Evolutionary conservation across 1,284 basidiomycete species (phyloP), one percentile per base, ranked within the genome.

Genomic region (Anthracocystis panici-leucophaei): DNA sequence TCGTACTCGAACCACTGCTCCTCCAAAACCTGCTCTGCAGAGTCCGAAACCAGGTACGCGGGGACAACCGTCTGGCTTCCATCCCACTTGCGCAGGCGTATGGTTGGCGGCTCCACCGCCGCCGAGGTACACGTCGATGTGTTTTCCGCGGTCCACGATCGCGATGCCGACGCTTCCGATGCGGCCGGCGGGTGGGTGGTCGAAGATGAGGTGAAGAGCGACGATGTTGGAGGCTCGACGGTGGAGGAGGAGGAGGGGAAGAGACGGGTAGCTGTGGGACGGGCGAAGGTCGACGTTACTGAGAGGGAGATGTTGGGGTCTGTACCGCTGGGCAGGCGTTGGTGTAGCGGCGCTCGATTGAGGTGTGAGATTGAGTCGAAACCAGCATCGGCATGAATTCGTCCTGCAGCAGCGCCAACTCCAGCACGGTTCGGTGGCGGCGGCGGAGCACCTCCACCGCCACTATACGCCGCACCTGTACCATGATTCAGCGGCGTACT

Each of bases 71-170:
- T 45, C 3, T 35, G 40, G 12, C 55, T 31, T n/a, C 68, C 68
- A 38, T 71, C 68, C 68, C 68, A 71, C 20, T 61, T 65, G 25
- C 68, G 58, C 33, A 71, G 40, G 5, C 42, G 46, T 2, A 71
- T 63, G n/a, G 52, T 33, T 14, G 52, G 42, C 10, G 57, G 45
- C 21, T 45, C 33, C 8, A 12, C 4, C 8, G 44, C 29, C 4
- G 35, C 5, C n/a, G 31, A 33, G 9, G 35, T 21, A 1, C 49
- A 54, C 10, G 3, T n/a, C 31, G 58, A 60, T 0, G 45, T 49
- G 3, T 64, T 38, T 11, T 50, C 21, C 4, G 50, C 18, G 0
- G 42, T 45, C 29, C 31, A 56, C 29, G 46, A 55, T 1, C 7
- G 12, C 21, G 51, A 44, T 23, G 23, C 18, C 18, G 42, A 41